Base-by-base conservation (phyloP, 306 rosid species). In the Crataegus laevigata region DNA sequence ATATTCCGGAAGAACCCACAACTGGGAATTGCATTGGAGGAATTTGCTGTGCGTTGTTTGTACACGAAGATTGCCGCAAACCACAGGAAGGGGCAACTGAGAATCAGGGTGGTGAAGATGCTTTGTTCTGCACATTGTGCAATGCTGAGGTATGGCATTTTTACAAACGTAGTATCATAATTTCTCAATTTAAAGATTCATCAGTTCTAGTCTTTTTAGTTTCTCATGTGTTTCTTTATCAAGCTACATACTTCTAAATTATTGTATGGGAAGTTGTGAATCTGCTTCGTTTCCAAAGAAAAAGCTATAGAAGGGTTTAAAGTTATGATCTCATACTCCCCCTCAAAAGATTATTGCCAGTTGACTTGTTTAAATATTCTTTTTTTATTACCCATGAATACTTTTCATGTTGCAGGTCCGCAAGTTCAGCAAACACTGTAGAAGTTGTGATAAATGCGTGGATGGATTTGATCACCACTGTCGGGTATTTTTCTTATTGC, bases 381-480 rank as follows among this genome's bases (percentile, higher is more conserved):
- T 40, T 1, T 1, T 45, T 34, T 61, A 0, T 30, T 68, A 7
- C 30, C 25, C 5, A 45, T 59, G 68, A 70, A 69, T 79, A 28
- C 55, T 81, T 81, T 68, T 64, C 54, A 59, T 79, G 75, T 75
- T 86, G 77, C 87, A 94, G 98, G 98, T 94, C 69, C 96, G 96
- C 82, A 90, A 90, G 84, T 94, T 88, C 91, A 94, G 98, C 83
- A 94, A 94, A 77, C 98, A 94, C 73, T 94, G 98, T 84, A 85
- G 98, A 87, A 94, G 98, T 78, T 94, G 98, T 85, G 98, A 94
- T 82, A 94, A 94, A 79, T 94, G 98, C 80, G 97, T 94, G 57
- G 96, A 91, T 77, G 98, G 96, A 43, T 94, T 94, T 69, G 98
- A 94, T 88, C 98, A 94, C 83, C 98, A 94, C 86, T 94, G 98